Conservation (phyloP, 345 rosid genomes). For the Dovyalis caffra region DNA sequence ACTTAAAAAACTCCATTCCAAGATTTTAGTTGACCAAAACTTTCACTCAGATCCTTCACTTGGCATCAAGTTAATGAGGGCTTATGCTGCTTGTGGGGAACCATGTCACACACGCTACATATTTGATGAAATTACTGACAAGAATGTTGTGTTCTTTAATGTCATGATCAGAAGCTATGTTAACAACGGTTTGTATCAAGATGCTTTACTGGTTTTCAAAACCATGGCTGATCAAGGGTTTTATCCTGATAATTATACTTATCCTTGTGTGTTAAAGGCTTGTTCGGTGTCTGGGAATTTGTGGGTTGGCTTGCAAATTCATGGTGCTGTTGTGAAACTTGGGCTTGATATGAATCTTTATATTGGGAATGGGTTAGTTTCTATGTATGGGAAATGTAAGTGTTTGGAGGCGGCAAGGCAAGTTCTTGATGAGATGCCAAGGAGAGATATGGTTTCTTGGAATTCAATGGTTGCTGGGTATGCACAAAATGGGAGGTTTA, state of each 20-base stretch:
- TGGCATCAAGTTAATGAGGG: slow-evolving; percentile 59
- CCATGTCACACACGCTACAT: slow-evolving; percentile 49
- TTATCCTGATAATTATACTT: slow-evolving; percentile 63
- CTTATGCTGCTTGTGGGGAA: slow-evolving; percentile 48
- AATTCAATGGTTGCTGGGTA: slow-evolving; percentile 63
- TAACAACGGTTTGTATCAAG: slow-evolving; percentile 41
- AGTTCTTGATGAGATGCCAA: slow-evolving; percentile 58
- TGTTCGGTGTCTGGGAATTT: slow-evolving; percentile 55
- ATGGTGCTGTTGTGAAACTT: slow-evolving; percentile 45
- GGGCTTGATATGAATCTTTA: slow-evolving; percentile 54
- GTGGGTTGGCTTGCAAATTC: slow-evolving; percentile 56
- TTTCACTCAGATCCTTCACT: slow-evolving; percentile 42
- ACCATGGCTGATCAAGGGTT: slow-evolving; percentile 39
- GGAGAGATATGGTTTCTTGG: slow-evolving; percentile 65
- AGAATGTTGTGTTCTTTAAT: slow-evolving; percentile 62
- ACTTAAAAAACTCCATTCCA: slow-evolving; percentile 45
- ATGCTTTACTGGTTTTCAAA: slow-evolving; percentile 46
- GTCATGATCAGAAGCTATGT: slow-evolving; percentile 78
- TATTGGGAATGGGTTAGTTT: slow-evolving; percentile 61
- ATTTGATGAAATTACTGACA: slow-evolving; percentile 65
- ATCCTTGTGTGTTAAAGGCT: slow-evolving; percentile 72
- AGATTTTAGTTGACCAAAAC: slow-evolving; percentile 28
- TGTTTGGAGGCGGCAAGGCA: slow-evolving; percentile 52
- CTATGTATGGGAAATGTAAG: slow-evolving; percentile 74
- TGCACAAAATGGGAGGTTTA: slow-evolving; percentile 57